Evolutionary conservation across 768 basidiomycete genomes (phyloP).

Genomic region (Psilocybe azurescens): DNA sequence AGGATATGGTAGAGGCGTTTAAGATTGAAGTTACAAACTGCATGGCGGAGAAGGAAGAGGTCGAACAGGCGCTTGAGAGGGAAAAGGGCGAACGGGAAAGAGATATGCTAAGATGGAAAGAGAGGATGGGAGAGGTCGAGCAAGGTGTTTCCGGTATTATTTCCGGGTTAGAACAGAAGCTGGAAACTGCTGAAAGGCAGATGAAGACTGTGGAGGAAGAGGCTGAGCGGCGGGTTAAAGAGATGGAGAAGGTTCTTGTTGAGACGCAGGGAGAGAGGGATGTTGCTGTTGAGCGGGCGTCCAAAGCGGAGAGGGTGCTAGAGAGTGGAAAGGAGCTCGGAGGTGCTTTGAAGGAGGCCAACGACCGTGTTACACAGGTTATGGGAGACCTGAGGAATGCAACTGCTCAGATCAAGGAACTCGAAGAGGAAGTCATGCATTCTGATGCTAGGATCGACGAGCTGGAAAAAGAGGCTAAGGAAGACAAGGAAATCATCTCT

Average conservation of each 20-base stretch:
- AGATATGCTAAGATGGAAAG: slow-evolving; percentile 75
- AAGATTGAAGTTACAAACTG: slow-evolving; percentile 54
- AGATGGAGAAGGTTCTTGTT: slow-evolving; percentile 49
- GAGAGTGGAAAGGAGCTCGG: slow-evolving; percentile 73
- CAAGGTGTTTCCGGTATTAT: slow-evolving; percentile 71
- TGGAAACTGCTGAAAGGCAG: slow-evolving; percentile 55
- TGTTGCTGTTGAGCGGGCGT: slow-evolving; percentile 60
- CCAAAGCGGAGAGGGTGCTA: slow-evolving; percentile 67
- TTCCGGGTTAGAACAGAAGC: slow-evolving; percentile 62
- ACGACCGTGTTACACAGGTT: slow-evolving; percentile 59
- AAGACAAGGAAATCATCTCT: slow-evolving; percentile 50
- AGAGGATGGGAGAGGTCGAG: slow-evolving; percentile 75
- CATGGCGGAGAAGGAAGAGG: slow-evolving; percentile 49
- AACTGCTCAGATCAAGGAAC: slow-evolving; percentile 59
- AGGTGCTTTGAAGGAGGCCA: slow-evolving; percentile 67
- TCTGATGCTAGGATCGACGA: slow-evolving; percentile 58
- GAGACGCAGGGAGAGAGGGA: slow-evolving; percentile 58
- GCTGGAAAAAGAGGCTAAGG: slow-evolving; percentile 60
- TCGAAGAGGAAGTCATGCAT: slow-evolving; percentile 63
- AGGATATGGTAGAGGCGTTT: slow-evolving; percentile 55
- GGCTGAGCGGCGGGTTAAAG: slow-evolving; percentile 41
- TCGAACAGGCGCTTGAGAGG: slow-evolving; percentile 51
- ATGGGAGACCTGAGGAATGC: slow-evolving; percentile 65
- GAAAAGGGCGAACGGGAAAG: slow-evolving; percentile 63
- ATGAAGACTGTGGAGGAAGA: slow-evolving; percentile 46